phyloP scores from a whole-genome alignment of 169 alveolate species.

The Theileria luwenshuni region DNA sequence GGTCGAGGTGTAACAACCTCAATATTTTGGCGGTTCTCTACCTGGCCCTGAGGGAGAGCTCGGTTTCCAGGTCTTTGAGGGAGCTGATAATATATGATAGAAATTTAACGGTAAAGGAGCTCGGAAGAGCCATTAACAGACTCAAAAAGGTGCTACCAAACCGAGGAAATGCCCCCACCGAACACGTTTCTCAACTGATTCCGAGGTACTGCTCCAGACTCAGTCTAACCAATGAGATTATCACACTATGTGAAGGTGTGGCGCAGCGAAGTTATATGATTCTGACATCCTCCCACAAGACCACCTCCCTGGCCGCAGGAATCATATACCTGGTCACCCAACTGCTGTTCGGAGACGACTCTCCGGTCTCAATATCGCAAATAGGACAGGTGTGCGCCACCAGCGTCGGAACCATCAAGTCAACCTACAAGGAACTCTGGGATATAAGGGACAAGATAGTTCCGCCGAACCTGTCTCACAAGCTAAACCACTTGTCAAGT shows the following conservation, averaged over 20 bases:
- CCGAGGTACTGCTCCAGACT: conserved; percentile 77
- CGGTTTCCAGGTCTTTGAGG: conserved; percentile 83
- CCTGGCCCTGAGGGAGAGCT: conserved; percentile 88
- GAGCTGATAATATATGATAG: conserved; percentile 83
- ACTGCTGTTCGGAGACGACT: conserved; percentile 30
- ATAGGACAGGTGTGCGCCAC: conserved; percentile 74
- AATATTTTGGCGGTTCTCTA: conserved; percentile 84
- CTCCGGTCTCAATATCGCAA: conserved; percentile 50
- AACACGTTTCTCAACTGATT: conserved; percentile 78
- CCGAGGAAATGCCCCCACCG: conserved; percentile 77
- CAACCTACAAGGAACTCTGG: conserved; percentile 69
- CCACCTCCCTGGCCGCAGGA: conserved; percentile 84
- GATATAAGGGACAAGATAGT: conserved; percentile 58
- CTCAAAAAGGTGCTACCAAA: conserved; percentile 81
- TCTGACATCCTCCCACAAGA: conserved; percentile 78
- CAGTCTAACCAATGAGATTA: conserved; percentile 68
- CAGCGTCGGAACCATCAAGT: conserved; percentile 69
- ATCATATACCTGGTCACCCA: conserved; percentile 75
- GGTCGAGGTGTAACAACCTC: conserved; percentile 66
- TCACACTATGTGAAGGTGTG: conserved; percentile 75
- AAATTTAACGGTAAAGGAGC: conserved; percentile 80
- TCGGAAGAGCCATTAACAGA: conserved; percentile 85
- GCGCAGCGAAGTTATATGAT: conserved; percentile 75
- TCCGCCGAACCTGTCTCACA: conserved; percentile 49
- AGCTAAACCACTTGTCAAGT: conserved; percentile 3